Percentiles rank a stretch among this genome's conserved stretches.
These are phyloP conservation scores for Wickerhamomyces chambardii DNA, from an alignment of 805 yeast genomes.

Conservation along the genomic window DNA sequence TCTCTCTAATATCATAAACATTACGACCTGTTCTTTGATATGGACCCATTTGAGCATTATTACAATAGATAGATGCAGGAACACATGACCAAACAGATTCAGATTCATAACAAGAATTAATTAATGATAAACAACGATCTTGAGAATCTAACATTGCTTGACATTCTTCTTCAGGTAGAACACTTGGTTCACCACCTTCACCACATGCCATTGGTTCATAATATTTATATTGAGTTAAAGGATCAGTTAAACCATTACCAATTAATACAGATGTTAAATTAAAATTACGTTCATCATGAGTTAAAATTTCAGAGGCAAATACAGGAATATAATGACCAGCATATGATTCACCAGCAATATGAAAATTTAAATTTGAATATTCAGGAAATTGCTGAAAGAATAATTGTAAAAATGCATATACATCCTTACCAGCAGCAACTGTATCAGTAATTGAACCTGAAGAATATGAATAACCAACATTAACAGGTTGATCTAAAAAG, in stretches of 20 bases:
- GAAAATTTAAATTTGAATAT: conserved; percentile 52
- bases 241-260: conserved; percentile 89
- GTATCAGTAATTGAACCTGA: conserved; percentile 58
- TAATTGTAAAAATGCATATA: conserved; percentile 68
- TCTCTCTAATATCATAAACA: conserved; percentile 80
- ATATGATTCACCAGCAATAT: conserved; percentile 89
- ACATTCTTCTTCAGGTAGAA: conserved; percentile 75
- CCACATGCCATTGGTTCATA: conserved; percentile 96
- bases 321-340: conserved; percentile 94
- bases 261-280: conserved; percentile 71
- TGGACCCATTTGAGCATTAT: conserved; percentile 73
- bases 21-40: conserved; percentile 81
- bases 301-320: conserved; percentile 72
- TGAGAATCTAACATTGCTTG: conserved; percentile 54
- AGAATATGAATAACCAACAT: conserved; percentile 73
- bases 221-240: conserved; percentile 67
- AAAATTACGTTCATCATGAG: conserved; percentile 51
- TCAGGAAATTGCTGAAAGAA: conserved; percentile 68
- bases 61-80: conserved; percentile 88
- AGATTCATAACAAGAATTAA: conserved; percentile 69
- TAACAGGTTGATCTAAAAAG: conserved; percentile 84
- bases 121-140: conserved; percentile 71
- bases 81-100: conserved; percentile 78
- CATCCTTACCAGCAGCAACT: conserved; percentile 77
- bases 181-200: conserved; percentile 75